Conservation (phyloP, 192 early-diverging fungal genomes). For the Umbelopsis isabellina region DNA sequence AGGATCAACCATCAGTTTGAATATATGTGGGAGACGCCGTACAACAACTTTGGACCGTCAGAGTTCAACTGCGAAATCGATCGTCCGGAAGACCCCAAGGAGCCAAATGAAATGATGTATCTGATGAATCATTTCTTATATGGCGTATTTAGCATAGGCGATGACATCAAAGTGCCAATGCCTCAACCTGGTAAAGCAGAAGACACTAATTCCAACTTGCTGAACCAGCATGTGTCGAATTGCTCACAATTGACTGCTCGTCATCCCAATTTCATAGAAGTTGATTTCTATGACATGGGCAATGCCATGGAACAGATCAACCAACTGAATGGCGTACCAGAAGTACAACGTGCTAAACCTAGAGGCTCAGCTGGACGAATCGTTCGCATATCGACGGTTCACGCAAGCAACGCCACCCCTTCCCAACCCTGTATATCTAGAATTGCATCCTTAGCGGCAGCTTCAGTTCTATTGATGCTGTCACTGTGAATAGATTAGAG, state of each 20-base stretch:
- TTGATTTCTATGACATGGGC: slow-evolving; percentile 72
- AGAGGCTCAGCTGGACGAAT: not conserved
- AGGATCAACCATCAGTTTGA: slow-evolving; percentile 62
- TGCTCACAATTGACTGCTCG: slow-evolving; percentile 45
- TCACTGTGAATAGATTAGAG: too few species aligned
- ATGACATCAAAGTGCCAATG: slow-evolving; percentile 34
- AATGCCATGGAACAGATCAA: slow-evolving; percentile 51
- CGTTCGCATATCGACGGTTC: not conserved
- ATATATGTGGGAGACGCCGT: slow-evolving; percentile 72
- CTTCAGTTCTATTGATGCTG: too few species aligned
- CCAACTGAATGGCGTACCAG: slow-evolving; percentile 54
- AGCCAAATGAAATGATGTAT: slow-evolving; percentile 46
- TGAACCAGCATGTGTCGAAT: slow-evolving; percentile 54
- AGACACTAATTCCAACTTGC: slow-evolving; percentile 52
- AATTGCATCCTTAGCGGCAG: too few species aligned
- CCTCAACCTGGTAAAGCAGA: slow-evolving; percentile 48
- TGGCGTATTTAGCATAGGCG: slow-evolving; percentile 34
- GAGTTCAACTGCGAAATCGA: slow-evolving; percentile 59
- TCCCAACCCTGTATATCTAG: too few species aligned
- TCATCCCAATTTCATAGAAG: slow-evolving; percentile 67
- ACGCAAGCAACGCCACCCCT: too few species aligned
- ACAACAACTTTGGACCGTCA: slow-evolving; percentile 39
- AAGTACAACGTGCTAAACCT: not conserved
- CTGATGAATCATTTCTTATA: slow-evolving; percentile 76
- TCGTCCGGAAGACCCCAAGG: slow-evolving; percentile 39